A percentile compares a stretch with the other conserved stretches of the same genome.
Evolutionary conservation across 306 rosid genomes (phyloP).

Genomic region (Dalbergia oliveri): DNA sequence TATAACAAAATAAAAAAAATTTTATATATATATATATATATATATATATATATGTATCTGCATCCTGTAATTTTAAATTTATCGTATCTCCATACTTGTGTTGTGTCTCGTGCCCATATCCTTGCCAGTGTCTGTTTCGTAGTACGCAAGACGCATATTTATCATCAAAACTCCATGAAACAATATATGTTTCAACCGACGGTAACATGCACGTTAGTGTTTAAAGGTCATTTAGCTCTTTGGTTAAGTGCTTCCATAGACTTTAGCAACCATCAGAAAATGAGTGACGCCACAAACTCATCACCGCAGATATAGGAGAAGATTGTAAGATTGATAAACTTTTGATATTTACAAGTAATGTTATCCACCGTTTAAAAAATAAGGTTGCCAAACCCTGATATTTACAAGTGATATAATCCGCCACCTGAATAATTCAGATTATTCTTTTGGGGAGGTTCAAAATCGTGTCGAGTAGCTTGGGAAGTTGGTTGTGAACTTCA

Average conservation of each 20-base stretch:
- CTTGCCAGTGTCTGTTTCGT: too few species aligned
- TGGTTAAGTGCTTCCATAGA: background rate
- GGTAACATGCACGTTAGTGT: background rate
- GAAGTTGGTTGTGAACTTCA: slow-evolving; percentile 42
- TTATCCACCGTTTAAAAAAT: background rate
- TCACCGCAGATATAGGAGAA: background rate
- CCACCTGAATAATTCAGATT: background rate
- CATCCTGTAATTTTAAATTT: too few species aligned
- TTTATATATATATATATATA: too few species aligned
- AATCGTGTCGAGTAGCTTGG: too few species aligned
- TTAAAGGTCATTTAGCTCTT: background rate
- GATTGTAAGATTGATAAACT: background rate
- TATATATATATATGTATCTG: too few species aligned
- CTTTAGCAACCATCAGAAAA: background rate
- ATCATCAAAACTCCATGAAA: background rate
- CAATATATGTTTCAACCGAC: background rate
- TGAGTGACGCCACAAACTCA: background rate
- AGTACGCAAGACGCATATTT: too few species aligned
- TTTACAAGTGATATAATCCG: slow-evolving; percentile 17
- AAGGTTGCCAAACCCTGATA: background rate
- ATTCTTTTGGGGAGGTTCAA: background rate
- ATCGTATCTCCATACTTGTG: too few species aligned
- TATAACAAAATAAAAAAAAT: too few species aligned
- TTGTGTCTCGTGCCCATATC: too few species aligned
- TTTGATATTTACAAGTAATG: slow-evolving; percentile 20